Base-by-base conservation (phyloP, 495 filamentous ascomycete species). In the Bathelium albidoporum region DNA sequence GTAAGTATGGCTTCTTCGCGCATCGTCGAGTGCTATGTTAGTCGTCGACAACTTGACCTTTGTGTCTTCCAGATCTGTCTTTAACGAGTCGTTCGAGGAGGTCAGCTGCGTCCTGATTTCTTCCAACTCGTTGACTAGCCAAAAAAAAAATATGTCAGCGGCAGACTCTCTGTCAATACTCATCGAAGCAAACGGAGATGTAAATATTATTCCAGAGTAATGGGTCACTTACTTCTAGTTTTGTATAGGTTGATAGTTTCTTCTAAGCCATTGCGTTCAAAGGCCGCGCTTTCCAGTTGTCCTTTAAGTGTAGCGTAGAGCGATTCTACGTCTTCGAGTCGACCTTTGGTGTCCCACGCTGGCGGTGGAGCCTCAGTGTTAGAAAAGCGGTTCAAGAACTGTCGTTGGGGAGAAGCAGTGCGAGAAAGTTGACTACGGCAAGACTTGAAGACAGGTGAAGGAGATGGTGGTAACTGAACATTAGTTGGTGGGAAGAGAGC, bases 321-420 rank as follows among this genome's bases (percentile, higher is more conserved):
- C 1, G 76, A 74, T 63, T 91, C 86, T 72, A 94, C 82, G 31
- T 80, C 75, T 62, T 84, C 81, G 64, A 93, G 79, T 58, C 83
- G 80, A 64, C 77, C 78, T 59, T 88, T 83, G 62, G 85, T 82
- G 73, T 95, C 88, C 82, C 84, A 91, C 62, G 83, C 88, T 85
- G 80, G 73, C 29, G 24, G 5, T 28, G 49, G 22, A 29, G 49
- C 49, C 49, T 28, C 36, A 60, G 28, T 44, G 53, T 64, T 64
- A 64, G 62, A 64, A 44, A 43, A 32, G 12, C 41, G 31, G 20
- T 26, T 60, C 20, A 64, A 60, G 31, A 60, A 64, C 10, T 55
- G 26, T 44, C 32, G 62, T 58, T 22, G 26, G 41, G 36, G 36
- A 18, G 36, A 62, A 53, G 29, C 11, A 34, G 58, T 34, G 24